A percentile compares a stretch with the other conserved stretches of the same genome.
Conservation (phyloP, 2,329 filamentous ascomycete species). For the Hirsutella minnesotensis region DNA sequence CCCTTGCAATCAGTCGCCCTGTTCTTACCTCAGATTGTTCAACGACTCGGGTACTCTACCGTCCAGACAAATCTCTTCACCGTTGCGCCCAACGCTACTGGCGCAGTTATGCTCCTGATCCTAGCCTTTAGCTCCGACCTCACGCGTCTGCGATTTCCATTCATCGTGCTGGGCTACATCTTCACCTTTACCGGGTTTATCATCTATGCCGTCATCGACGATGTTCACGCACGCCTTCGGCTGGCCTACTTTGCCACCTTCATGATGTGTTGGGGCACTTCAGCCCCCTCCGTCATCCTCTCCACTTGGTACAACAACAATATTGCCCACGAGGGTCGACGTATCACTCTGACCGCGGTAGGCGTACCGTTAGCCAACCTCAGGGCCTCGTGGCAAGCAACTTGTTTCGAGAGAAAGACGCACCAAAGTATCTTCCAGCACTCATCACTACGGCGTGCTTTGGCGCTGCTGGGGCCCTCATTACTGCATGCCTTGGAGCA, state of each 20-base stretch:
- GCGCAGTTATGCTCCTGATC: slow-evolving; percentile 59
- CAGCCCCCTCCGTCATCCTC: slow-evolving; percentile 60
- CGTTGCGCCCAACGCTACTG: slow-evolving; percentile 66
- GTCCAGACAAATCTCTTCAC: slow-evolving; percentile 68
- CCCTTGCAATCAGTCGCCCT: slow-evolving; percentile 42
- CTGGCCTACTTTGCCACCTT: slow-evolving; percentile 67
- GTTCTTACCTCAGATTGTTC: slow-evolving; percentile 44
- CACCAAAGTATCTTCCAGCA: slow-evolving; percentile 54
- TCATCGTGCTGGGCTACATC: slow-evolving; percentile 60
- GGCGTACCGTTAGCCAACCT: slow-evolving; percentile 66
- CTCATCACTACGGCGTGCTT: slow-evolving; percentile 54
- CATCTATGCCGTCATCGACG: slow-evolving; percentile 60
- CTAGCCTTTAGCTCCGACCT: slow-evolving; percentile 61
- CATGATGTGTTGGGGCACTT: slow-evolving; percentile 75
- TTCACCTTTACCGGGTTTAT: slow-evolving; percentile 70
- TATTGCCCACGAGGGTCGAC: slow-evolving; percentile 62
- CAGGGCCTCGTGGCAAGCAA: slow-evolving; percentile 59
- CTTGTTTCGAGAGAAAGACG: slow-evolving; percentile 53
- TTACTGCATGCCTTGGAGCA: slow-evolving; percentile 41
- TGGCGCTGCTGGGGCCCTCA: slow-evolving; percentile 45
- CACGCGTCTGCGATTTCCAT: slow-evolving; percentile 56
- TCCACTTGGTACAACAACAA: slow-evolving; percentile 69
- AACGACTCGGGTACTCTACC: slow-evolving; percentile 32
- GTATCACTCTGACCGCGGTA: slow-evolving; percentile 57
- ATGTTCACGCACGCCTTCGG: slow-evolving; percentile 46